phyloP scores from a whole-genome alignment of 345 rosid genomes.

The Pistacia atlantica region DNA sequence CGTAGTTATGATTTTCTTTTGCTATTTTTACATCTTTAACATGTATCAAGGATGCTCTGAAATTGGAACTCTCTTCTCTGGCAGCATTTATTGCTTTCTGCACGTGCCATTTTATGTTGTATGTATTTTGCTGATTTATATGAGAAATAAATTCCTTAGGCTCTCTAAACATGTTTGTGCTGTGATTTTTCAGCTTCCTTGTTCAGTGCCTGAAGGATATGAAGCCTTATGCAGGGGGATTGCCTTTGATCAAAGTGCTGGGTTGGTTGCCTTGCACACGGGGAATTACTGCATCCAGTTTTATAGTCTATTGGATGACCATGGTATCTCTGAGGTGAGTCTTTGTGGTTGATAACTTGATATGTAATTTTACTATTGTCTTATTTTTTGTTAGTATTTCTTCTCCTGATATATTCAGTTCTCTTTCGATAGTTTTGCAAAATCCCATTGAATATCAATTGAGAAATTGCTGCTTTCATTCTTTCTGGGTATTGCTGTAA shows the following conservation, averaged over 20 bases:
- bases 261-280: slow-evolving; percentile 75
- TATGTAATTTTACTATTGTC: not conserved
- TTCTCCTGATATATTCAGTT: not conserved
- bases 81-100: not conserved
- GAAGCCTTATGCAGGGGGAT: slow-evolving; percentile 49
- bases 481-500: too few relatives aligned
- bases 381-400: not conserved
- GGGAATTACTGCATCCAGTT: slow-evolving; percentile 81
- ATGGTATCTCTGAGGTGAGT: slow-evolving; percentile 79
- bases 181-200: slow-evolving; percentile 68
- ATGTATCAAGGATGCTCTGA: not conserved
- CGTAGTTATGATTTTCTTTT: not conserved
- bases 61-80: not conserved
- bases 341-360: not conserved
- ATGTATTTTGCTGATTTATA: not conserved
- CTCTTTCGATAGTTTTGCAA: not conserved
- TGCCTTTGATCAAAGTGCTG: slow-evolving; percentile 70
- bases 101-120: not conserved
- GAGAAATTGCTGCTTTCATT: not conserved
- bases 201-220: slow-evolving; percentile 54
- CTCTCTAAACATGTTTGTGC: not conserved
- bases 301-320: slow-evolving; percentile 83
- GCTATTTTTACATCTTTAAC: not conserved
- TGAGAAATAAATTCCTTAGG: not conserved
- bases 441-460: not conserved